phyloP scores from a whole-genome alignment of 805 yeast genomes.

The Candida insectalens region DNA sequence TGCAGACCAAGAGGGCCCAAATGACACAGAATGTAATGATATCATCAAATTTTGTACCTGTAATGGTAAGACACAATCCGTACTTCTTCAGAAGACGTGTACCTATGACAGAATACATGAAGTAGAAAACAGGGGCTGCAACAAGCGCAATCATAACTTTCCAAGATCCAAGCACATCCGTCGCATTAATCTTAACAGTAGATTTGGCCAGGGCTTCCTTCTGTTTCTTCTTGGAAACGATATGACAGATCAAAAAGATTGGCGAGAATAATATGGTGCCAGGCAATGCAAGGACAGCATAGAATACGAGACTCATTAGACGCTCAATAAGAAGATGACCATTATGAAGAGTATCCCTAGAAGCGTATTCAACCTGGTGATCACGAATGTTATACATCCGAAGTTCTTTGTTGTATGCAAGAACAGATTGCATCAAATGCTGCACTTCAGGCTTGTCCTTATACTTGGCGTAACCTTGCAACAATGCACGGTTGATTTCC shows the following conservation, averaged over 20 bases:
- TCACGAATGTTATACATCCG: conserved; percentile 56
- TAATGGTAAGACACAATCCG: conserved; percentile 8
- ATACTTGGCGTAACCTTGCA: conserved; percentile 70
- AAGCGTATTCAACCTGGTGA: conserved; percentile 56
- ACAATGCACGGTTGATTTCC: conserved; percentile 82
- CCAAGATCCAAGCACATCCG: conserved; percentile 95
- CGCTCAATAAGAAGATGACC: conserved; percentile 48
- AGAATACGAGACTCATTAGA: conserved; percentile 40
- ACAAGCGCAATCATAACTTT: conserved; percentile 82
- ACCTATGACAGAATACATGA: conserved; percentile 63
- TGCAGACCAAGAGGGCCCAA: conserved; percentile 55
- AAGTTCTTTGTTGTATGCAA: conserved; percentile 57
- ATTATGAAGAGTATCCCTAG: conserved; percentile 40
- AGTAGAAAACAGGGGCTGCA: conserved; percentile 76
- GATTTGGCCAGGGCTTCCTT: conserved; percentile 74
- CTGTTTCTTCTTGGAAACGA: conserved; percentile 65
- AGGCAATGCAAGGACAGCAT: conserved; percentile 64
- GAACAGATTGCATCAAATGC: conserved; percentile 51
- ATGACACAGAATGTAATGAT: conserved; percentile 34
- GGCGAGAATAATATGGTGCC: conserved; percentile 85
- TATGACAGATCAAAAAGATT: conserved; percentile 67
- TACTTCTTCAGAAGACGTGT: conserved; percentile 15
- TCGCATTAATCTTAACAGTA: conserved; percentile 79
- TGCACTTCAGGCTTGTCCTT: conserved; percentile 63
- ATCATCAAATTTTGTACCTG: conserved; percentile 3